These are phyloP conservation scores for Cladosporium sp. DNA, from an alignment of 2,329 filamentous ascomycete genomes.

Conservation along the genomic window DNA sequence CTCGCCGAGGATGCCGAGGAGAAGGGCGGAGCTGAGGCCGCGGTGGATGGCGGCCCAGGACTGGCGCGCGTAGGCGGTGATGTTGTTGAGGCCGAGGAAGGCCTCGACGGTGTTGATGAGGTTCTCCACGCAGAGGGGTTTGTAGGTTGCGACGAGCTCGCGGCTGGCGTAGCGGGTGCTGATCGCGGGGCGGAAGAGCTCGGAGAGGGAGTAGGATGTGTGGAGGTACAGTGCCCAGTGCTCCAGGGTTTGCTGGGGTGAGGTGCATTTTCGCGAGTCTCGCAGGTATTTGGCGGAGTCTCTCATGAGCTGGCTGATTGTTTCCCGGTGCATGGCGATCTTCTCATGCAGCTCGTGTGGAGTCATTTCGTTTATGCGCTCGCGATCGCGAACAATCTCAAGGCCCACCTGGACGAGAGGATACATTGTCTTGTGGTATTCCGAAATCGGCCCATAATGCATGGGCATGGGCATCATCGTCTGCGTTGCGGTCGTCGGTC, in stretches of 20 bases:
- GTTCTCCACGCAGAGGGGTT: conserved; percentile 47
- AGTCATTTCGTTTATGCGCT: conserved; percentile 36
- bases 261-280: conserved; percentile 44
- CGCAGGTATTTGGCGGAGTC: conserved; percentile 53
- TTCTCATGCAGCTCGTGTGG: conserved; percentile 46
- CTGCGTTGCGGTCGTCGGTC: conserved; percentile 47
- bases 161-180: conserved; percentile 42
- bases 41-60: conserved; percentile 30
- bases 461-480: conserved; percentile 37
- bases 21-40: conserved; percentile 35
- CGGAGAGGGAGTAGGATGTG: conserved; percentile 56
- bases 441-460: conserved; percentile 38
- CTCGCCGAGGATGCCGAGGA: conserved; percentile 37
- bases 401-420: conserved; percentile 52
- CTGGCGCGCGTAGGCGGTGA: conserved; percentile 37
- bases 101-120: conserved; percentile 52
- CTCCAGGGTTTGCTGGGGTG: conserved; percentile 50
- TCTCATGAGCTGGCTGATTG: conserved; percentile 52
- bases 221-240: conserved; percentile 56
- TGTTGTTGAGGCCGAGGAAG: conserved; percentile 53
- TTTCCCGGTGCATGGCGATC: conserved; percentile 52
- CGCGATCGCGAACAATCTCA: conserved; percentile 54
- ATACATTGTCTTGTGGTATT: conserved; percentile 54
- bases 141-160: conserved; percentile 43
- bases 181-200: conserved; percentile 56